Evolutionary conservation across 345 rosid species (phyloP).

Genomic region (Corchorus olitorius): DNA sequence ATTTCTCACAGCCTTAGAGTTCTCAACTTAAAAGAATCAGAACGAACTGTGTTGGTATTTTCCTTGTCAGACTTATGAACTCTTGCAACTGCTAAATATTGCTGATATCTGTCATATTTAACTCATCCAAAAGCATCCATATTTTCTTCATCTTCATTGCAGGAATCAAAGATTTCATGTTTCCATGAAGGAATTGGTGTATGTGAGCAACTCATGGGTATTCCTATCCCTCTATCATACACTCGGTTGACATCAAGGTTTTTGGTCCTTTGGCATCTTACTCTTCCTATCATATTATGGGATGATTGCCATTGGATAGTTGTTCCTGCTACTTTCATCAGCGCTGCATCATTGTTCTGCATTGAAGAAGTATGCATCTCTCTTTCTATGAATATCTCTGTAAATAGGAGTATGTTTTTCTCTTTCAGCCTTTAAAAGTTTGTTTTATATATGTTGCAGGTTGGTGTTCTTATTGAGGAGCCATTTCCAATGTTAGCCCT

Average conservation of each 20-base stretch:
- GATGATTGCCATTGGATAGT: constrained; percentile 98
- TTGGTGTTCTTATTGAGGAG: constrained; percentile 96
- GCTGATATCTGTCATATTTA: background rate
- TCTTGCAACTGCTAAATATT: background rate
- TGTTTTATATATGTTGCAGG: constrained; percentile 40
- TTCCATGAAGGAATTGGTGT: constrained; percentile 87
- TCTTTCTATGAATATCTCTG: background rate
- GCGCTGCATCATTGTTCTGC: constrained; percentile 97
- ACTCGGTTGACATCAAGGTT: constrained; percentile 94
- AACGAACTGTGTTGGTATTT: constrained; percentile 65
- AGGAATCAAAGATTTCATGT: constrained; percentile 76
- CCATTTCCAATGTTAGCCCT: constrained; percentile 95
- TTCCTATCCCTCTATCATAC: constrained; percentile 91
- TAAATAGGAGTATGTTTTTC: background rate
- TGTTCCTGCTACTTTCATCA: constrained; percentile 92
- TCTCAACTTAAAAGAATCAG: constrained; percentile 62
- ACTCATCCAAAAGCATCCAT: background rate
- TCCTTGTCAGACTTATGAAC: constrained; percentile 10
- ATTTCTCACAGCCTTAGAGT: constrained; percentile 68
- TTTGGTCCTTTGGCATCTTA: constrained; percentile 93
- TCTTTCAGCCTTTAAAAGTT: background rate
- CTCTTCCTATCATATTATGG: constrained; percentile 95
- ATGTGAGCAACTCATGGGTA: constrained; percentile 84
- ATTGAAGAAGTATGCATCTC: constrained; percentile 76
- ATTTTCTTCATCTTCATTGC: constrained; percentile 15